Evolutionary conservation across 2,329 filamentous ascomycete genomes (phyloP).

Genomic region (Leptographium lundbergii): DNA sequence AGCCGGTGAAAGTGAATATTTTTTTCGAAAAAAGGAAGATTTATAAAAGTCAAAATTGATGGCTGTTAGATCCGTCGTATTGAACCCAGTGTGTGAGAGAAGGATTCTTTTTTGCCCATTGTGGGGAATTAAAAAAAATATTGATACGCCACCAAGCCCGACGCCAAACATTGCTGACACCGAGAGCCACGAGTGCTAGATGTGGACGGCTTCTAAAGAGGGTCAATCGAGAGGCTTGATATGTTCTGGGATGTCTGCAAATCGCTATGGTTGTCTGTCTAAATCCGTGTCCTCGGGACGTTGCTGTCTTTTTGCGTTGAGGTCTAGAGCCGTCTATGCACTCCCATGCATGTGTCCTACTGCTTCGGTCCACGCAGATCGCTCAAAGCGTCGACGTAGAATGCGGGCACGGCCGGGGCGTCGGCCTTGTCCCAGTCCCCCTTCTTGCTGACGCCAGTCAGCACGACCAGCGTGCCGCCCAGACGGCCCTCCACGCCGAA

Average conservation of each 20-base stretch:
- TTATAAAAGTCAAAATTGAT: not conserved
- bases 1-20: not conserved
- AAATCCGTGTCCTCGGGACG: not conserved
- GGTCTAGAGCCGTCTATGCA: not conserved
- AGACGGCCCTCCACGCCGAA: conserved; percentile 87
- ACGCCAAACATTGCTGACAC: not conserved
- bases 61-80: not conserved
- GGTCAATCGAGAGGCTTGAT: not conserved
- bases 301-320: not conserved
- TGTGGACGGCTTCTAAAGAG: not conserved
- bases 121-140: not conserved
- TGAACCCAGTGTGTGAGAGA: not conserved
- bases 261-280: not conserved
- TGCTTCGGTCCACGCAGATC: conserved; percentile 41
- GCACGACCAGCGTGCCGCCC: conserved; percentile 79
- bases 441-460: conserved; percentile 81
- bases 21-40: not conserved
- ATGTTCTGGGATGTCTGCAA: too few species aligned
- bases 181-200: not conserved
- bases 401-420: conserved; percentile 59
- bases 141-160: not conserved
- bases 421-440: conserved; percentile 65
- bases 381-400: conserved; percentile 73
- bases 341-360: not conserved
- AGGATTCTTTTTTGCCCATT: not conserved